A percentile compares a stretch with the other conserved stretches of the same genome.
phyloP scores from a whole-genome alignment of 768 basidiomycete species.

The Trametes sanguinea region DNA sequence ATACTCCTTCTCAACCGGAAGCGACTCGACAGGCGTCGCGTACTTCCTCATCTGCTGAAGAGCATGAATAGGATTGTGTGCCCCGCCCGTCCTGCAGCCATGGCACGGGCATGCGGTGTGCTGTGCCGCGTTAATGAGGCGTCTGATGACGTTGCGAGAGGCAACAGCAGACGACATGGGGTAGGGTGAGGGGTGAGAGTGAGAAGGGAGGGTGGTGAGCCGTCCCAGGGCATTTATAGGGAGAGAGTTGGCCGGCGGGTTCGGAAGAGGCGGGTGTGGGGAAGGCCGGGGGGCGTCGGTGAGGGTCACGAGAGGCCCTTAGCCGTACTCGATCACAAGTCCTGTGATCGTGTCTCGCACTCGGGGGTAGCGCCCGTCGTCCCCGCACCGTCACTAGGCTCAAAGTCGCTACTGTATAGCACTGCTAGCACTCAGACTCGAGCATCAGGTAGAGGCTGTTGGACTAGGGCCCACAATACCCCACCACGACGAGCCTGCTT shows the following conservation, averaged over 20 bases:
- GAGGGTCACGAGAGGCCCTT: constrained; percentile 15
- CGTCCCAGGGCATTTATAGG: constrained; percentile 22
- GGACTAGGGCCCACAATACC: too few species aligned
- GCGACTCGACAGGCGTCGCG: constrained; percentile 71
- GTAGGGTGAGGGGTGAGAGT: constrained; percentile 9
- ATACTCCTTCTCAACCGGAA: constrained; percentile 74
- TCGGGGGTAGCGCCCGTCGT: too few species aligned
- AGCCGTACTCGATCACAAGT: constrained; percentile 19
- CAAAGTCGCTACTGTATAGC: too few species aligned
- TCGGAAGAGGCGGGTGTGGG: constrained; percentile 21
- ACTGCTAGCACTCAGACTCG: too few species aligned
- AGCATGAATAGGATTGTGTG: constrained; percentile 45
- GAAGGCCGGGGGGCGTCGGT: constrained; percentile 17
- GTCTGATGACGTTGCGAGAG: constrained; percentile 64
- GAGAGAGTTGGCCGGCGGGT: not conserved
- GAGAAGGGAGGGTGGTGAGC: not conserved
- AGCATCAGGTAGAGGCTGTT: too few species aligned
- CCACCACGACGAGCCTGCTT: too few species aligned
- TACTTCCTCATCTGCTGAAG: constrained; percentile 68
- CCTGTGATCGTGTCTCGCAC: constrained; percentile 17
- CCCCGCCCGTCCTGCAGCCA: constrained; percentile 51
- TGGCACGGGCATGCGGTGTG: constrained; percentile 81
- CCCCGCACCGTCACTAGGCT: too few species aligned
- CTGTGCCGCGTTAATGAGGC: constrained; percentile 76
- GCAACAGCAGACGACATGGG: constrained; percentile 36